These are phyloP conservation scores for Saccharomyces cerevisiae DNA, from an alignment of 805 yeast species.

Conservation along the genomic window DNA sequence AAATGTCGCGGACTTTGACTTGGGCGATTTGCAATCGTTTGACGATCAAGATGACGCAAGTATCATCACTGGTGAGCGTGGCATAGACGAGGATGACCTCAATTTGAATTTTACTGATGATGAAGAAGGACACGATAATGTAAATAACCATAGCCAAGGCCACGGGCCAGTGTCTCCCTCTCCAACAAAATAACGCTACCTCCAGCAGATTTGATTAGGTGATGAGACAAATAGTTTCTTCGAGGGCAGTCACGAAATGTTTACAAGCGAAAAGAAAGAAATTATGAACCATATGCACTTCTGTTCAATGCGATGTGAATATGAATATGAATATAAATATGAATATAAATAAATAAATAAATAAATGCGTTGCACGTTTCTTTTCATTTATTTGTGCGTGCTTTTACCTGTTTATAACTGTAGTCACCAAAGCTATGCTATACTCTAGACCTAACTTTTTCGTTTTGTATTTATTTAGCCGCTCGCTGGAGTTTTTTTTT, in stretches of 20 bases:
- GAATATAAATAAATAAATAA: not conserved
- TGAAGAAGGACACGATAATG: slow-evolving; percentile 9
- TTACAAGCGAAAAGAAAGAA: not conserved
- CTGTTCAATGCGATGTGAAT: not conserved
- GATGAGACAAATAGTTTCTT: not conserved
- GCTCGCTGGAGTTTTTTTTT: not conserved
- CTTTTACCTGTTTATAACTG: not conserved
- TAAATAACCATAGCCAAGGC: not conserved
- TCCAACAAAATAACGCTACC: not conserved
- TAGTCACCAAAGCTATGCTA: not conserved
- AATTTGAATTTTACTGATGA: slow-evolving; percentile 29
- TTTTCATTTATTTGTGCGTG: not conserved
- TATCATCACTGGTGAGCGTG: slow-evolving; percentile 18
- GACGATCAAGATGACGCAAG: slow-evolving; percentile 33
- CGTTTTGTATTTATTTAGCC: not conserved
- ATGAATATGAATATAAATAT: not conserved
- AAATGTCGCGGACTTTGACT: slow-evolving; percentile 58
- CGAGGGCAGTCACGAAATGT: not conserved
- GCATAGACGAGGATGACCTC: slow-evolving; percentile 13
- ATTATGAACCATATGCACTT: not conserved
- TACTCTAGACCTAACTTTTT: not conserved
- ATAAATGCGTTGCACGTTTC: no score
- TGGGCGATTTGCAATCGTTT: slow-evolving; percentile 45
- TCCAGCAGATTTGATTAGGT: not conserved
- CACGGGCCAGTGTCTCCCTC: slow-evolving; percentile 11